Evolutionary conservation across 441 rosid genomes (phyloP).

Genomic region (Croton laevigatus): DNA sequence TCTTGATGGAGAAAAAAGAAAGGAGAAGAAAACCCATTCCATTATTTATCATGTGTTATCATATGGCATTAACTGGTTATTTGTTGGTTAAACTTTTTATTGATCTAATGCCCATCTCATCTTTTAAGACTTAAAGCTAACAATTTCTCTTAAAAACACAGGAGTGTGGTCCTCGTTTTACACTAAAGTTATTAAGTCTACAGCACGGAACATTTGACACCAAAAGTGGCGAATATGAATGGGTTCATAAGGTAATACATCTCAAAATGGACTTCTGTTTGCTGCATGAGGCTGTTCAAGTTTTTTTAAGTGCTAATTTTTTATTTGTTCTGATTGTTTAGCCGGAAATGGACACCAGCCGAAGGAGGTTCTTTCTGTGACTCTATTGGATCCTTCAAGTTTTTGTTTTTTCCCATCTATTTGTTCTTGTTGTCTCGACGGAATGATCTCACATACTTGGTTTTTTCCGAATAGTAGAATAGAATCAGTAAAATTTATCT

Average conservation of each 20-base stretch:
- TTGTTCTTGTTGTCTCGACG: no score
- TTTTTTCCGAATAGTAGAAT: no score
- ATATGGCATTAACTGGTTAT: background rate
- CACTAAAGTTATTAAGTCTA: conserved; percentile 67
- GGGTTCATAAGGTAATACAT: conserved; percentile 88
- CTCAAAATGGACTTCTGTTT: background rate
- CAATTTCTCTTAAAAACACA: conserved; percentile 19
- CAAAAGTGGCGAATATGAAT: conserved; percentile 77
- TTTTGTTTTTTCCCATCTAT: no score
- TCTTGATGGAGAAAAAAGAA: no score
- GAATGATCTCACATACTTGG: no score
- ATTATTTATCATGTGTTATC: background rate
- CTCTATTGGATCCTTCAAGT: conserved; percentile 12
- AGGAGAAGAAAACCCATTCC: no score
- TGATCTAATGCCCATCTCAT: background rate
- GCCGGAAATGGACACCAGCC: conserved; percentile 96
- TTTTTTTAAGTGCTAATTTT: background rate
- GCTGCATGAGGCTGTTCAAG: background rate
- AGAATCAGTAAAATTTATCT: no score
- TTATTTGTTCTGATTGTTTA: conserved; percentile 30
- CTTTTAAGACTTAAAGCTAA: background rate
- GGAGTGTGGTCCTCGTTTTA: conserved; percentile 94
- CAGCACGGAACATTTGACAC: conserved; percentile 92
- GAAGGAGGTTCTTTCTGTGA: conserved; percentile 91
- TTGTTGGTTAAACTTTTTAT: background rate